Base-by-base conservation (phyloP, 2,329 filamentous ascomycete species). In the Ophiostoma montium region DNA sequence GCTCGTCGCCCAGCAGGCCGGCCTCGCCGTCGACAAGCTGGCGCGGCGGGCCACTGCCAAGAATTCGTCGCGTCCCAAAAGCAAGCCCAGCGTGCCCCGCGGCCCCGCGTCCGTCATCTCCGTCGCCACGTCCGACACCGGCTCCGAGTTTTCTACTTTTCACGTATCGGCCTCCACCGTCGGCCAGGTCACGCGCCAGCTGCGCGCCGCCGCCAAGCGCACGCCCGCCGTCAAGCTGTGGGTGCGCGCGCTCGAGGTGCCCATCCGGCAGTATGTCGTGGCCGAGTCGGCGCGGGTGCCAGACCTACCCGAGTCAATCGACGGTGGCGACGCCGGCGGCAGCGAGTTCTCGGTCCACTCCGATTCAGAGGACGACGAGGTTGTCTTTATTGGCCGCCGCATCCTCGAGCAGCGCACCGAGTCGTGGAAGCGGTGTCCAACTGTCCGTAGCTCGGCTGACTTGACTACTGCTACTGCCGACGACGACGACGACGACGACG, bases 231-330 rank as follows among this genome's bases (percentile, higher is more conserved):
- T 94, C 13, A 85, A 83, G 60, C 77, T 76, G 3, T 80, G 94
- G 69, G 75, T 96, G 16, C 84, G 86, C 58, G 82, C 83, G 43
- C 72, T 98, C 1, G 92, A 98, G 66, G 78, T 84, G 60, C 86
- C 90, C 16, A 83, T 96, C 9, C 70, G 92, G 42, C 70, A 70
- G 41, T 95, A 90, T 57, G 75, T 95, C 9, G 59, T 83, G 44
- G 30, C 32, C 19, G 33, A 35, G 21, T 30, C 32, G 33, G 30
- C 27, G 32, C 32, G 44, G 32, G 15, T 36, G 33, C 18, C n/a
- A 15, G 36, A 21, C 11, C 36, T 21, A 18, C 15, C 4, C 2
- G 35, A n/a, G 2, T 38, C 35, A n/a, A 27, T 4, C 23, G 23
- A 27, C 23, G 23, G 21, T 35, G 39, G 45, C 31, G 33, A 39